Evolutionary conservation across 805 yeast genomes (phyloP), one percentile per base, ranked within the genome.

Genomic region (Saturnispora dispora): DNA sequence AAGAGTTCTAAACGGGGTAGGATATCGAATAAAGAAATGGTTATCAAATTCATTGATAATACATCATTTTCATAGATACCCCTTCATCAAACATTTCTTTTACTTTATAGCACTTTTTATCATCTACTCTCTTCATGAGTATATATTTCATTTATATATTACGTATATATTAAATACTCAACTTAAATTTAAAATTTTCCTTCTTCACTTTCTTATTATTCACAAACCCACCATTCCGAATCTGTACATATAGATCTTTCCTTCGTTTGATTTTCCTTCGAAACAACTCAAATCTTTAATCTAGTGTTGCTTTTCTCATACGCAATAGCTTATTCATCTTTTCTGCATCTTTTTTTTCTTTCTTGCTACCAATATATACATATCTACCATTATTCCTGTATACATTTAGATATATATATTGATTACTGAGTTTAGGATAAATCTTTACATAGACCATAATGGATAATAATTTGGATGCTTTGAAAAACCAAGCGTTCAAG

Each of bases 1-100:
- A 77, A 54, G 79, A 76, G 37, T 77, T 78, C 55, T 77, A 61
- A 60, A 10, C 46, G 33, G 33, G 33, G 33, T 11, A 30, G 15
- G 15, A 8, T 20, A 36, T 18, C 40, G 23, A 33, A 8, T 46
- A 30, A 30, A 30, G 33, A 30, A 30, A 30, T 30, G 33, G 33
- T 13, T 30, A 30, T 11, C 33, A 11, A 30, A 11, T 11, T 11
- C 33, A 11, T 13, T 33, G 8, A 28, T 45, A 33, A 9, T 28
- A 27, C 30, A 15, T 18, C 37, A 28, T 37, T 35, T 8, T 35
- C 18, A 22, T 23, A 36, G 40, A 36, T 36, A n/a, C 40, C 40
- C 18, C 40, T 15, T 36, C 22, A 30, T 30, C 33, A 30, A 30
- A 30, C 33, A 30, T 30, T 47, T 35, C 18, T 30, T n/a, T 13